Evolutionary conservation across 1,139 yeast genomes (phyloP).

Genomic region (Zygoascus sp.): DNA sequence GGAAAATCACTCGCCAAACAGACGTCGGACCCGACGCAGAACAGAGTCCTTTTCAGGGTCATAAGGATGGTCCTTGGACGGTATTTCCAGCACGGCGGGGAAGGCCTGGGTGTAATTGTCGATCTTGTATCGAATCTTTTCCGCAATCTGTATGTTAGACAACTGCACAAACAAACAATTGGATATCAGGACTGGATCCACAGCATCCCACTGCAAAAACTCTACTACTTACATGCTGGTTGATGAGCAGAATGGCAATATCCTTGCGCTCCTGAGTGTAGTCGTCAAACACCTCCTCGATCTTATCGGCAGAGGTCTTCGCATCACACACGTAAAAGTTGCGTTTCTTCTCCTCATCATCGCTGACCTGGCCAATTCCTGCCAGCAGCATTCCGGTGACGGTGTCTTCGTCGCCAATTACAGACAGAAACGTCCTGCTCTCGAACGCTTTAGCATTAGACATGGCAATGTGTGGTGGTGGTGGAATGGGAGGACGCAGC

Average conservation of each 20-base stretch:
- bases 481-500: constrained; percentile 2
- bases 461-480: constrained; percentile 10
- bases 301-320: constrained; percentile 70
- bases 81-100: constrained; percentile 95
- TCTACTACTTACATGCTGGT: constrained; percentile 57
- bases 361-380: constrained; percentile 83
- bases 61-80: constrained; percentile 97
- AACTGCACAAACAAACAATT: background rate
- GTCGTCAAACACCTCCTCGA: constrained; percentile 68
- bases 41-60: constrained; percentile 97
- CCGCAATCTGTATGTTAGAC: constrained; percentile 52
- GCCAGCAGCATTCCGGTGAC: constrained; percentile 94
- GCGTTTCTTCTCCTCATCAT: constrained; percentile 35
- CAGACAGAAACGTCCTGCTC: constrained; percentile 58
- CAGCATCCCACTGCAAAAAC: background rate
- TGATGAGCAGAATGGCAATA: constrained; percentile 85
- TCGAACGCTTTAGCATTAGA: constrained; percentile 18
- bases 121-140: constrained; percentile 73
- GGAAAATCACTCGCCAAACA: constrained; percentile 83
- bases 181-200: no score
- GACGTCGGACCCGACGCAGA: constrained; percentile 85
- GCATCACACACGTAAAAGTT: constrained; percentile 80
- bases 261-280: constrained; percentile 74
- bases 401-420: constrained; percentile 95
- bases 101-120: constrained; percentile 86